Base-by-base conservation (phyloP, 2,329 filamentous ascomycete genomes). In the Clonostachys solani region DNA sequence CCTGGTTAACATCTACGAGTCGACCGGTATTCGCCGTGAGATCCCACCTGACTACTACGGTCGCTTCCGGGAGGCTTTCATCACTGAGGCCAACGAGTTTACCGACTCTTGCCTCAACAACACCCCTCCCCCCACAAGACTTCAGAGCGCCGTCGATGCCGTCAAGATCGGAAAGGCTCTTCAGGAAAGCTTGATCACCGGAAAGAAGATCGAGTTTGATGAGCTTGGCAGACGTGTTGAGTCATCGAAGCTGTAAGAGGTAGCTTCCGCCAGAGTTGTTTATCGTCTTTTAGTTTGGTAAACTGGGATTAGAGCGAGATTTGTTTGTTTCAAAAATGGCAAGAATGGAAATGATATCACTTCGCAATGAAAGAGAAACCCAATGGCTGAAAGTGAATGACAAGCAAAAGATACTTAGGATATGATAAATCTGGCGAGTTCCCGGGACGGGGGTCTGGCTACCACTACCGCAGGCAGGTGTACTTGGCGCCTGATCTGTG, bases 41-140 rank as follows among this genome's bases (percentile, higher is more conserved):
- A 75, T 84, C n/a, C 79, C 81, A 1, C 66, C 71, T 38, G 72
- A 80, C 52, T 86, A 84, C 60, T 85, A 81, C 58, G 82, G 77
- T 40, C 67, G 82, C 0, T 86, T 86, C 56, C 72, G 79, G 52
- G 64, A 78, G 23, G 82, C 83, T 0, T 86, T 86, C 57, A 75
- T 82, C n/a, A 75, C 66, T 12, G 81, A 87, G 63, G 75, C 77
- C 6, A 78, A 81, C 48, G 80, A 85, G 62, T 86, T 86, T 52
- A 80, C 80, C 1, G 77, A 73, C 12, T 71, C 68, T 15, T 78
- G 80, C 48, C 61, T 86, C 45, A 78, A 86, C 51, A 64, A 77
- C 51, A 77, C 64, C 16, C 62, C 69, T 13, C 62, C 82, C 43
- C 80, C 81, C 0, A 69, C 86, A 54, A 76, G 77, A 61, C 59